A percentile compares a stretch with the other conserved stretches of the same genome.
Evolutionary conservation across 1,139 yeast species (phyloP).

Genomic region (Geotrichum armillariae): DNA sequence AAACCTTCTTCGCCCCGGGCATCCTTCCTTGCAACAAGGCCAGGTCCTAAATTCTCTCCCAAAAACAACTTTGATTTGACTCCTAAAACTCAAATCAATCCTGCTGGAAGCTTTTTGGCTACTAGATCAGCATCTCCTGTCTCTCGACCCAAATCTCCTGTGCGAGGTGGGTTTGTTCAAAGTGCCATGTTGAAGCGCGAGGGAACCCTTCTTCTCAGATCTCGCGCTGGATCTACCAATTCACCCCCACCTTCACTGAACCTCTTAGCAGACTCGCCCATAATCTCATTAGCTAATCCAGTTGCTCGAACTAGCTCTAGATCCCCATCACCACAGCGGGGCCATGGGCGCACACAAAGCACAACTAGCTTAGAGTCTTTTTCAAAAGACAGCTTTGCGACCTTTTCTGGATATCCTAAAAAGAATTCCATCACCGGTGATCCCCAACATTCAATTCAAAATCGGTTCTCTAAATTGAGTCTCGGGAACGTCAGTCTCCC

Average conservation of each 20-base stretch:
- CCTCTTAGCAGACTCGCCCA: constrained; percentile 7
- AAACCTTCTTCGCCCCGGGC: constrained; percentile 20
- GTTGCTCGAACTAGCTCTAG: constrained; percentile 19
- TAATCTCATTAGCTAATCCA: constrained; percentile 20
- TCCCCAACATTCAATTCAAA: background rate
- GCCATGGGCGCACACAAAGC: constrained; percentile 17
- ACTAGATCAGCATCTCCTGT: constrained; percentile 19
- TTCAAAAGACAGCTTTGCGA: background rate
- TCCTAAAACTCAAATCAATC: constrained; percentile 14
- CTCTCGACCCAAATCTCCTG: constrained; percentile 27
- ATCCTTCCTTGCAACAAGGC: constrained; percentile 16
- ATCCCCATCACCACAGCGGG: constrained; percentile 19
- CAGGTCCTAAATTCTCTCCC: constrained; percentile 17
- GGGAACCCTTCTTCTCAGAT: constrained; percentile 23
- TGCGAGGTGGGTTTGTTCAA: constrained; percentile 34
- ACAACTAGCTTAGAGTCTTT: constrained; percentile 4
- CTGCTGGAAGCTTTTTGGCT: constrained; percentile 22
- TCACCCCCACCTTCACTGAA: constrained; percentile 8
- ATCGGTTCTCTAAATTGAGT: constrained; percentile 4
- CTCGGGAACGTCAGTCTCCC: constrained; percentile 6
- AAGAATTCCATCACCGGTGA: background rate
- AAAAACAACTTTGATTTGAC: constrained; percentile 12
- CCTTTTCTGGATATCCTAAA: background rate
- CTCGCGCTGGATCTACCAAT: constrained; percentile 20
- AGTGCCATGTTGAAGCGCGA: constrained; percentile 36